Conservation (phyloP, 192 early-diverging fungal genomes). For the Spizellomyces punctatus region DNA sequence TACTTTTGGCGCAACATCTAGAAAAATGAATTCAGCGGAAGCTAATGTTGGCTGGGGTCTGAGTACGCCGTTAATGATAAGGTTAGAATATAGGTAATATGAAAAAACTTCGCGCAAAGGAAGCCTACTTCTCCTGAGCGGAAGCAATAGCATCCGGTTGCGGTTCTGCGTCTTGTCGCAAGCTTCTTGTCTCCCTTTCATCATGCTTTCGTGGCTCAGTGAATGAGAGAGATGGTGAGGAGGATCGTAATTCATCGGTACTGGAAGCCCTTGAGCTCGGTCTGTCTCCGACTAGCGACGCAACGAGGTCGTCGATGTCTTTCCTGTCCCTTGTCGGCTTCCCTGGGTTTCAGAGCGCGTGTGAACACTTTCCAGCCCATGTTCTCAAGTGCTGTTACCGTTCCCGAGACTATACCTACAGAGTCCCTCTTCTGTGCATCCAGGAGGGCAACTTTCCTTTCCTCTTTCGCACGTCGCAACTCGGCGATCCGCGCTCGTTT, state of each 20-base stretch:
- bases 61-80: background rate
- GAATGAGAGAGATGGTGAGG: too few species aligned
- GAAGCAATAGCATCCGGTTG: too few species aligned
- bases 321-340: conserved; percentile 42
- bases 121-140: too few species aligned
- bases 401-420: background rate
- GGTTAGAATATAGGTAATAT: too few species aligned
- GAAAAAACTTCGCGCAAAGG: too few species aligned
- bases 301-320: conserved; percentile 86
- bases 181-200: too few species aligned
- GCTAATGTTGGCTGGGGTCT: conserved; percentile 64
- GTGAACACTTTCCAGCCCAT: too few species aligned
- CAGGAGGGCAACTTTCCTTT: conserved; percentile 61
- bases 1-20: conserved; percentile 87
- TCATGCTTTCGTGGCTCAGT: too few species aligned
- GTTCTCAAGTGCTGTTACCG: too few species aligned
- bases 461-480: conserved; percentile 78
- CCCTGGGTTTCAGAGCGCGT: background rate
- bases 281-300: conserved; percentile 75
- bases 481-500: conserved; percentile 92
- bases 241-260: too few species aligned
- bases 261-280: background rate
- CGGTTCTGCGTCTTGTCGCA: too few species aligned
- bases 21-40: conserved; percentile 72
- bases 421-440: conserved; percentile 18